Percentiles rank a stretch among this genome's conserved stretches.
These are phyloP conservation scores for Blastocystis sp. DNA, from an alignment of 352 stramenopile species.

Conservation along the genomic window DNA sequence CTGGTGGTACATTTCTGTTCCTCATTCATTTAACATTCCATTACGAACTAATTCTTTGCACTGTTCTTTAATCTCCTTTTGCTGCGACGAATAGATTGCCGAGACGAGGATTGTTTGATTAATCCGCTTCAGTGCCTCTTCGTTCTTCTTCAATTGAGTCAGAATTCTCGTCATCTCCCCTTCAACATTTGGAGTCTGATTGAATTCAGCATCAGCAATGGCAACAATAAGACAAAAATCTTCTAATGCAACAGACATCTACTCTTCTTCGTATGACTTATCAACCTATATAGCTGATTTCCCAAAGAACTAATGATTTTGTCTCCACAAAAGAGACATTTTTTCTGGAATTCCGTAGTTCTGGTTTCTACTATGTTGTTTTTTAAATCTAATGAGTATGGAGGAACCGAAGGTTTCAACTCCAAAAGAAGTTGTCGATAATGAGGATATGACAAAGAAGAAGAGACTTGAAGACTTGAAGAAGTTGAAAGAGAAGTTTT, in stretches of 20 bases:
- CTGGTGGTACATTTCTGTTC: background rate
- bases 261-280: background rate
- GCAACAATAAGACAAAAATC: background rate
- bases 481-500: constrained; percentile 48
- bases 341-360: no score
- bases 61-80: background rate
- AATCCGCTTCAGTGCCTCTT: background rate
- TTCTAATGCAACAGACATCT: background rate
- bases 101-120: background rate
- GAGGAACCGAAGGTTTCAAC: background rate
- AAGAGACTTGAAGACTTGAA: constrained; percentile 45
- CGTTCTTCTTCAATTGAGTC: background rate
- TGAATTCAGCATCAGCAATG: background rate
- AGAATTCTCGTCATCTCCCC: background rate
- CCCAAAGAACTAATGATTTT: background rate
- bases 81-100: background rate
- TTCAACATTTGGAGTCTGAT: background rate
- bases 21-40: background rate
- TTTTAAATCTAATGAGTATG: background rate
- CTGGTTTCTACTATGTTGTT: no score
- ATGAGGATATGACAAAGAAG: background rate
- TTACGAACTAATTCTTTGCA: background rate
- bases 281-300: background rate
- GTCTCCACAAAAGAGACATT: no score
- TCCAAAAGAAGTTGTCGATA: background rate